Base-by-base conservation (phyloP, 345 rosid species). In the Cardamine occulta region DNA sequence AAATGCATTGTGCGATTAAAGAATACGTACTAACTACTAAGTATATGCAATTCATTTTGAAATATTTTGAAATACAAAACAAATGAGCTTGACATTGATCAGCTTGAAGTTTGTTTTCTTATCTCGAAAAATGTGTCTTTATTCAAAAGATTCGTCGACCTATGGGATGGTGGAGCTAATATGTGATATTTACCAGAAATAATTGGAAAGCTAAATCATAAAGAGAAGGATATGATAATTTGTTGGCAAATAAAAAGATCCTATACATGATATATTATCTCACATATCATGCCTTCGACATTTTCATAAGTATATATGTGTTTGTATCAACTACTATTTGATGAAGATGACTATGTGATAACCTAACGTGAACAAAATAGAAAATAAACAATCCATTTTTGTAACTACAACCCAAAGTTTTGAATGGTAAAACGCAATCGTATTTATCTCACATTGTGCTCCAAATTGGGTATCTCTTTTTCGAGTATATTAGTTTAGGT, bases 121-220 rank as follows among this genome's bases (percentile, higher is more conserved):
- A 13, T 21, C 5, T 49, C 19, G 6, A 53, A 26, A 3, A 42
- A 28, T 19, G 23, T 14, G 70, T 45, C 56, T 5, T 26, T 34
- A 17, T 58, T 65, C 26, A 66, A 34, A n/a, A 66, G 66, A 66
- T 74, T 66, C 13, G 23, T 59, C 40, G 51, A 74, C 52, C 72
- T 21, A 47, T 6, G 3, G 24, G 29, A 56, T 44, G 29, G 31
- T 45, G 15, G 1, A 32, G 49, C 57, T 64, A 31, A 65, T 65
- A 65, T 65, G 69, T 63, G 70, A 64, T 64, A 0, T 31, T 45
- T 74, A 47, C 72, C 66, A 45, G 40, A 57, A 45, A 34, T 23
- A n/a, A 26, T 45, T 31, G 14, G 54, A 53, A 73, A 63, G 54
- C 19, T 19, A 52, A 55, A 55, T 15, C 40, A 21, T 44, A 17